A percentile compares a stretch with the other conserved stretches of the same genome.
These are phyloP conservation scores for Euryodendron excelsum DNA, from an alignment of 148 eudicot genomes.

Conservation along the genomic window DNA sequence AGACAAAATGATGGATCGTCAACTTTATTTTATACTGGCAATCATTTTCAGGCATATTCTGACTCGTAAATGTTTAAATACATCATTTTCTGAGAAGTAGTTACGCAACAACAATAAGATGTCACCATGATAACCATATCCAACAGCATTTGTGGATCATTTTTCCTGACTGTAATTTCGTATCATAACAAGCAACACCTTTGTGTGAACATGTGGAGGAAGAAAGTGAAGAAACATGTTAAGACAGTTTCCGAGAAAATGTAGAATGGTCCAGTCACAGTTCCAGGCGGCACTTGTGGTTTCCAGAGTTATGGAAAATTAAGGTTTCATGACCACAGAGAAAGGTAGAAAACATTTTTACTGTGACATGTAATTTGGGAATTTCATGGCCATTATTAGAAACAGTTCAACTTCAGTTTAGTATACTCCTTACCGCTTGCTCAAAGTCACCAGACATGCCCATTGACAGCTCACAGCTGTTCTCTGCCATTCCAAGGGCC, in stretches of 20 bases:
- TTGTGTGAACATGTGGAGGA: not conserved
- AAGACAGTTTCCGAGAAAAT: not conserved
- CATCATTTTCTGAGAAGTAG: not conserved
- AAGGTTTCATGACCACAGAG: not conserved
- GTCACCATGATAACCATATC: not conserved
- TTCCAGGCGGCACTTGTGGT: not conserved
- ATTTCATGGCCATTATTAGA: constrained; percentile 5
- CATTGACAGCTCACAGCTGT: constrained; percentile 84
- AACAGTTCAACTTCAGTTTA: not conserved
- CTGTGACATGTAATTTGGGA: not conserved
- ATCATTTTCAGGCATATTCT: not conserved
- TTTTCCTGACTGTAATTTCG: not conserved
- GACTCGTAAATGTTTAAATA: not conserved
- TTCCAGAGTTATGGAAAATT: not conserved
- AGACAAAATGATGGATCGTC: not conserved
- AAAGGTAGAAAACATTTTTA: constrained; percentile 2
- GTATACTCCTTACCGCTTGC: constrained; percentile 60
- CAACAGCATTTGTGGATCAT: not conserved
- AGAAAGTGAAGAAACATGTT: not conserved
- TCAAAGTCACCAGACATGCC: constrained; percentile 99
- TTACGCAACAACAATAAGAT: not conserved
- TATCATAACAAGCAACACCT: not conserved
- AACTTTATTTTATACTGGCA: not conserved
- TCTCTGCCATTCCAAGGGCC: constrained; percentile 67
- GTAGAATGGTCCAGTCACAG: not conserved